phyloP scores from a whole-genome alignment of 2,329 filamentous ascomycete species.

The Aspergillus pseudoterreus region DNA sequence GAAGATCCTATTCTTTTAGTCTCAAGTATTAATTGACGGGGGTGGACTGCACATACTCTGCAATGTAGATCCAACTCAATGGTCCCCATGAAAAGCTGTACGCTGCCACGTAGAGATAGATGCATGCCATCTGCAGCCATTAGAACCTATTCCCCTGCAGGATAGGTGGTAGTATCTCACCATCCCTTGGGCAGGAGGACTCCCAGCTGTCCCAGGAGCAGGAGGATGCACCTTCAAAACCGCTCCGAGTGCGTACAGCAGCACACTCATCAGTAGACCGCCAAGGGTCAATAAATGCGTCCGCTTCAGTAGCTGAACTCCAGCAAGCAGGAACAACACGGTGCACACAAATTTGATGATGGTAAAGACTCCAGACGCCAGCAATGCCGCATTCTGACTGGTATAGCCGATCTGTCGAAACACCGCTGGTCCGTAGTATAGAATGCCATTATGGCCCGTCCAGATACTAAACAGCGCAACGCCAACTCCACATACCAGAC shows the following conservation, averaged over 20 bases:
- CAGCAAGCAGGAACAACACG: neutral
- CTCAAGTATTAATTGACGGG: too few relatives aligned
- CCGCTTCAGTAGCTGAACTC: slow-evolving; percentile 1
- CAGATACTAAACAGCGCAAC: neutral
- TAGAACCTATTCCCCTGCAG: neutral
- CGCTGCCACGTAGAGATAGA: slow-evolving; percentile 1
- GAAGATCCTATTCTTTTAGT: neutral
- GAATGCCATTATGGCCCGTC: slow-evolving; percentile 1
- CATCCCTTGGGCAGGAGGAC: slow-evolving; percentile 1
- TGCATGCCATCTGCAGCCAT: neutral
- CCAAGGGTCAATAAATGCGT: neutral
- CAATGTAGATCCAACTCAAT: slow-evolving; percentile 2
- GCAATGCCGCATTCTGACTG: slow-evolving; percentile 2
- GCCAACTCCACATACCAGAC: neutral
- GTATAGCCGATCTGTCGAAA: slow-evolving; percentile 3
- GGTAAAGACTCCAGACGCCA: neutral
- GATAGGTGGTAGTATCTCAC: neutral
- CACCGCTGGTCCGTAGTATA: slow-evolving; percentile 2
- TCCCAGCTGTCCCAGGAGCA: neutral
- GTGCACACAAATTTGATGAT: slow-evolving; percentile 2
- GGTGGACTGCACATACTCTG: neutral
- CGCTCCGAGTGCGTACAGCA: neutral
- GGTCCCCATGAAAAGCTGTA: slow-evolving; percentile 1
- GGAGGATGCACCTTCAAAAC: slow-evolving; percentile 2
- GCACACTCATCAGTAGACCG: neutral